A percentile compares a stretch with the other conserved stretches of the same genome.
Conservation (phyloP, 169 alveolate species). For the Eimeria necatrix region DNA sequence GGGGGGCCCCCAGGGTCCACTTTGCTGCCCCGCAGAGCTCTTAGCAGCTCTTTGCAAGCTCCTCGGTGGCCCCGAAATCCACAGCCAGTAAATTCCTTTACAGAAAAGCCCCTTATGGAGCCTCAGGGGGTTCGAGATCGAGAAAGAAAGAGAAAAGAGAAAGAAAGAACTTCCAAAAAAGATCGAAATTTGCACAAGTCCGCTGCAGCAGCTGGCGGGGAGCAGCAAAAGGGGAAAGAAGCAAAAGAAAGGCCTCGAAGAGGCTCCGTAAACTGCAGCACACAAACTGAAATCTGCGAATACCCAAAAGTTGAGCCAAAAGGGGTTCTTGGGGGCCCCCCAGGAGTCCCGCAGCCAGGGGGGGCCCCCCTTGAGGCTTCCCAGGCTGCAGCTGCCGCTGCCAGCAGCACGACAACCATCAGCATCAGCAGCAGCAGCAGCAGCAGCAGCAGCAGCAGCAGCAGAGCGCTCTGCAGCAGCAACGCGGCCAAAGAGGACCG, state of each 20-base stretch:
- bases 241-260: background rate
- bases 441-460: too few relatives aligned
- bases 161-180: background rate
- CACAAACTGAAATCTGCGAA: background rate
- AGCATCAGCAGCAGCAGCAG: too few relatives aligned
- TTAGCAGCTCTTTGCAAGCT: background rate
- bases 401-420: too few relatives aligned
- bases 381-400: too few relatives aligned
- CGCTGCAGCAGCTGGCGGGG: too few relatives aligned
- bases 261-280: background rate
- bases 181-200: background rate
- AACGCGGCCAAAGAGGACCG: too few relatives aligned
- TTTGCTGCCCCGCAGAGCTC: background rate
- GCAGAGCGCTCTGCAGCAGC: too few relatives aligned
- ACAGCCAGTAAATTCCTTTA: background rate
- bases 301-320: background rate
- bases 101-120: background rate
- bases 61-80: background rate
- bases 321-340: conserved; percentile 21
- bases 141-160: background rate
- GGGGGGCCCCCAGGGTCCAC: background rate
- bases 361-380: conserved; percentile 3
- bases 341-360: background rate
- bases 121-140: background rate
- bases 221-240: too few relatives aligned